Evolutionary conservation across 768 basidiomycete species (phyloP).

Genomic region (Suillus subluteus): DNA sequence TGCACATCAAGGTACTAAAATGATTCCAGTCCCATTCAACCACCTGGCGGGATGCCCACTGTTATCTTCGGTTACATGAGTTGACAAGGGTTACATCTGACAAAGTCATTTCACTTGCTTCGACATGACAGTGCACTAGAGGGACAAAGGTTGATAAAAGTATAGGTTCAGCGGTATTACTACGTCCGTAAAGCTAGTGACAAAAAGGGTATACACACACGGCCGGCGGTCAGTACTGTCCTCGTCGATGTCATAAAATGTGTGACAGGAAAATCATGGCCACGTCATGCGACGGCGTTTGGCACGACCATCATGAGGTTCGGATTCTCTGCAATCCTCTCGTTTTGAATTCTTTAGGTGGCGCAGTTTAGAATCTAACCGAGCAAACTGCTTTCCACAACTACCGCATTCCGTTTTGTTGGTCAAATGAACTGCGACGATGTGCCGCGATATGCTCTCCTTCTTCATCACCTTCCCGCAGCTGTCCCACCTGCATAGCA

Average conservation of each 20-base stretch:
- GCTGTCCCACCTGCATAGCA: constrained; percentile 21
- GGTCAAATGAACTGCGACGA: constrained; percentile 26
- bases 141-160: neutral
- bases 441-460: constrained; percentile 32
- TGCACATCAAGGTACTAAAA: neutral
- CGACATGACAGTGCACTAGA: neutral
- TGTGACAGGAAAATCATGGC: neutral
- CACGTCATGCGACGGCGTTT: constrained; percentile 2
- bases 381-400: constrained; percentile 27
- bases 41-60: neutral
- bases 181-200: neutral
- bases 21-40: neutral
- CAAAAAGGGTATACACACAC: neutral
- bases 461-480: constrained; percentile 25
- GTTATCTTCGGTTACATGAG: neutral
- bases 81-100: neutral
- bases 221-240: too few relatives aligned
- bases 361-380: constrained; percentile 29
- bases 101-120: neutral
- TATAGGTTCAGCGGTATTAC: neutral
- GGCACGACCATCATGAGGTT: neutral
- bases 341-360: constrained; percentile 21
- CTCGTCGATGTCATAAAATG: neutral
- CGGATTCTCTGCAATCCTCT: constrained; percentile 1
- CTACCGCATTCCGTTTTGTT: constrained; percentile 23